Evolutionary conservation across 2,329 filamentous ascomycete genomes (phyloP).

Genomic region (Cordyceps pruinosa): DNA sequence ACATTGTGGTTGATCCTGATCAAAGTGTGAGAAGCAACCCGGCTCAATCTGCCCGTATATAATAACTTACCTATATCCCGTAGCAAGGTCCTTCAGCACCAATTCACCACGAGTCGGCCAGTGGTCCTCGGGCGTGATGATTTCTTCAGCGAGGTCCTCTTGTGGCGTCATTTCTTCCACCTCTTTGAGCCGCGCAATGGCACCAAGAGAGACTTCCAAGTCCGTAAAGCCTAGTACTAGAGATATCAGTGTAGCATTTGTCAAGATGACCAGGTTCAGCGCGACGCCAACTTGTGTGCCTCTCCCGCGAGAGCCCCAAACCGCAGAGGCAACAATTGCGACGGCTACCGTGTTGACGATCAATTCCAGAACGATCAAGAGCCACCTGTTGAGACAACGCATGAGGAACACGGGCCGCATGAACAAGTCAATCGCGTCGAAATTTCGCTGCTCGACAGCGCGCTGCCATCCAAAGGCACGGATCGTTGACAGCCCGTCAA

Average conservation of each 20-base stretch:
- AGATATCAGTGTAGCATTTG: slow-evolving; percentile 18
- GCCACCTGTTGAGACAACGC: slow-evolving; percentile 41
- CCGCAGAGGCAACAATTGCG: slow-evolving; percentile 27
- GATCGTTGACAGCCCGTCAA: slow-evolving; percentile 23
- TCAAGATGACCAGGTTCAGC: slow-evolving; percentile 20
- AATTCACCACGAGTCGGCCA: slow-evolving; percentile 18
- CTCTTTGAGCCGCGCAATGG: slow-evolving; percentile 17
- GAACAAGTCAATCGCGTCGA: slow-evolving; percentile 32
- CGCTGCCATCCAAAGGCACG: slow-evolving; percentile 22
- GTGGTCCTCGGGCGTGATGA: neutral
- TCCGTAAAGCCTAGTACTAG: slow-evolving; percentile 19
- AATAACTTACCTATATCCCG: slow-evolving; percentile 16
- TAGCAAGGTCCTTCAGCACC: slow-evolving; percentile 13
- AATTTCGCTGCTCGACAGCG: slow-evolving; percentile 34
- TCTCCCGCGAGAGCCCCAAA: slow-evolving; percentile 4
- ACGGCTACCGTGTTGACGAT: slow-evolving; percentile 30
- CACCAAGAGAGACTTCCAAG: slow-evolving; percentile 20
- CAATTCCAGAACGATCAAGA: slow-evolving; percentile 39
- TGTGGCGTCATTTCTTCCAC: slow-evolving; percentile 15
- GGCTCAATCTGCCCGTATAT: neutral
- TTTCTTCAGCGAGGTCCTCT: slow-evolving; percentile 13
- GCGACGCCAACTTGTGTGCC: slow-evolving; percentile 19
- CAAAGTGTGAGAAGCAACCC: neutral
- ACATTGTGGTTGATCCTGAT: slow-evolving; percentile 9
- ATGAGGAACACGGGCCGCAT: slow-evolving; percentile 29